phyloP scores from a whole-genome alignment of 225 moss, liverwort and hornwort species.

The Pseudisothecium myosuroides region DNA sequence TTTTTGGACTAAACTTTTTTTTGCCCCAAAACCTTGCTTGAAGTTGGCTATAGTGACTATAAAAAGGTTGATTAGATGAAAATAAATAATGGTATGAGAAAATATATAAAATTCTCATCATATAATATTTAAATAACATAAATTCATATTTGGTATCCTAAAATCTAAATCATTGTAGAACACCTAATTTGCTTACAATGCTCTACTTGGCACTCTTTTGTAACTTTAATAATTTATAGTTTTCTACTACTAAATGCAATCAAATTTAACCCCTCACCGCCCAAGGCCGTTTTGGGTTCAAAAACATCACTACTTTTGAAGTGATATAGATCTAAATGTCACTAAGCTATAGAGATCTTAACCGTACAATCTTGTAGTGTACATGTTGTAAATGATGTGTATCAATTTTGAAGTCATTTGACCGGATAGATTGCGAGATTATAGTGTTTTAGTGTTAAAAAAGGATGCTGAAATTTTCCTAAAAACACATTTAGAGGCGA shows the following conservation, averaged over 20 bases:
- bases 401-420: no score
- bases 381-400: no score
- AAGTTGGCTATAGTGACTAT: accelerated
- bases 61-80: not conserved
- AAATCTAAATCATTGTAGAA: not conserved
- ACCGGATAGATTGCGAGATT: no score
- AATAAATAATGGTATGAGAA: not conserved
- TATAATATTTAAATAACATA: accelerated
- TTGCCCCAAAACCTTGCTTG: accelerated
- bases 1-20: not conserved
- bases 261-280: no score
- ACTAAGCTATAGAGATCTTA: no score
- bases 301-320: no score
- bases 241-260: not conserved
- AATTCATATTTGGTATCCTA: not conserved
- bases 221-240: not conserved
- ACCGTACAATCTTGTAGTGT: no score
- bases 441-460: no score
- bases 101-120: accelerated
- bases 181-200: not conserved
- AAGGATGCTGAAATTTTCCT: no score
- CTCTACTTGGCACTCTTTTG: not conserved
- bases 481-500: no score
- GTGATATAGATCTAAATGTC: no score
- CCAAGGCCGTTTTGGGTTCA: no score